Evolutionary conservation across 306 rosid genomes (phyloP).

Genomic region (Pterocarpus santalinus): DNA sequence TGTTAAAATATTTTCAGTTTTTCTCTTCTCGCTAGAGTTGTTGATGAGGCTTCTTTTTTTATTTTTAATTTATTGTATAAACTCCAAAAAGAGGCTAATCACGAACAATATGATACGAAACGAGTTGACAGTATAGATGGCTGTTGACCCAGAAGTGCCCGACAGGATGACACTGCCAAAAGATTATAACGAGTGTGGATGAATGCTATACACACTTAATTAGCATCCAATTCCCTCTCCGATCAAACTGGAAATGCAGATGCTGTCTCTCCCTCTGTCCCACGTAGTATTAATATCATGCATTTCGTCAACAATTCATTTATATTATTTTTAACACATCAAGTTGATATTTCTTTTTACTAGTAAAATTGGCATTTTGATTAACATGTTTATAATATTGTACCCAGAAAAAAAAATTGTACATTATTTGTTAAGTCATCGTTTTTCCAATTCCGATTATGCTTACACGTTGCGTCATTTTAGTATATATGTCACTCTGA

Average conservation of each 20-base stretch:
- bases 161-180: too few relatives aligned
- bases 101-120: not conserved
- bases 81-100: not conserved
- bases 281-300: not conserved
- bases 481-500: slow-evolving; percentile 3
- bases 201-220: not conserved
- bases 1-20: not conserved
- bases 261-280: slow-evolving; percentile 2
- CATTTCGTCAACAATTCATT: slow-evolving; percentile 6
- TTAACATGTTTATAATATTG: not conserved
- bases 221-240: slow-evolving; percentile 18
- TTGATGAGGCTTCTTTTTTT: not conserved
- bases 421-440: not conserved
- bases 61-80: not conserved
- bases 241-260: slow-evolving; percentile 40
- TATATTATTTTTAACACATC: not conserved
- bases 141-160: not conserved
- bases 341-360: not conserved
- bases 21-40: not conserved
- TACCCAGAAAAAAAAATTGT: not conserved
- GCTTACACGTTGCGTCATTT: not conserved
- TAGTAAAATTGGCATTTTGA: not conserved
- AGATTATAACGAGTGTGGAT: not conserved
- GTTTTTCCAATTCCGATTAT: not conserved
- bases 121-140: slow-evolving; percentile 14